Evolutionary conservation across 768 basidiomycete species (phyloP).

Genomic region (Mycena crocata): DNA sequence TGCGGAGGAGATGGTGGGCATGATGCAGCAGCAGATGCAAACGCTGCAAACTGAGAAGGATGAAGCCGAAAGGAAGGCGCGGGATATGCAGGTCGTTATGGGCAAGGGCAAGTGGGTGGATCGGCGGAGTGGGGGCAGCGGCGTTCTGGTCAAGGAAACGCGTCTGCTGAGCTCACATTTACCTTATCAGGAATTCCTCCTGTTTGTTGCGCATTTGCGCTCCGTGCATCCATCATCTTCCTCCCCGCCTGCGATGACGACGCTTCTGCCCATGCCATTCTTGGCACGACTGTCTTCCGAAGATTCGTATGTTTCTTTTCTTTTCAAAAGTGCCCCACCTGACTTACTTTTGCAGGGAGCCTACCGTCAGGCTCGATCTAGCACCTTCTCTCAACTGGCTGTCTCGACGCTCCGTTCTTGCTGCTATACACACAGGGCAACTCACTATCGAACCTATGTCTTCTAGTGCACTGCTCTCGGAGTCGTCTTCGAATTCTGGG

Average conservation of each 20-base stretch:
- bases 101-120: slow-evolving; percentile 80
- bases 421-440: slow-evolving; percentile 89
- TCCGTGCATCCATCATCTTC: slow-evolving; percentile 71
- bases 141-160: slow-evolving; percentile 45
- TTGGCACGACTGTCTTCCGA: slow-evolving; percentile 79
- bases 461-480: slow-evolving; percentile 67
- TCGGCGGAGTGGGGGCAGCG: slow-evolving; percentile 44
- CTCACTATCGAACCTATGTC: slow-evolving; percentile 90
- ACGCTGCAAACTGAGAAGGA: slow-evolving; percentile 75
- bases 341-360: slow-evolving; percentile 71
- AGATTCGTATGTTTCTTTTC: slow-evolving; percentile 77
- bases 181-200: slow-evolving; percentile 84
- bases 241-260: slow-evolving; percentile 74
- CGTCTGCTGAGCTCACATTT: slow-evolving; percentile 74
- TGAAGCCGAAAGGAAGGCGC: slow-evolving; percentile 62
- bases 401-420: slow-evolving; percentile 83
- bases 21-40: slow-evolving; percentile 91
- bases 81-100: slow-evolving; percentile 62
- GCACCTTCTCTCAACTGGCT: slow-evolving; percentile 96
- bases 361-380: slow-evolving; percentile 91
- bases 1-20: slow-evolving; percentile 88
- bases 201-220: slow-evolving; percentile 83
- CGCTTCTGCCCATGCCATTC: slow-evolving; percentile 84
- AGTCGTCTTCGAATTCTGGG: slow-evolving; percentile 53
- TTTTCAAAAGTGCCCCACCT: slow-evolving; percentile 2